Base-by-base conservation (phyloP, 2,329 filamentous ascomycete genomes). In the Aspergillus pseudotamarii region DNA sequence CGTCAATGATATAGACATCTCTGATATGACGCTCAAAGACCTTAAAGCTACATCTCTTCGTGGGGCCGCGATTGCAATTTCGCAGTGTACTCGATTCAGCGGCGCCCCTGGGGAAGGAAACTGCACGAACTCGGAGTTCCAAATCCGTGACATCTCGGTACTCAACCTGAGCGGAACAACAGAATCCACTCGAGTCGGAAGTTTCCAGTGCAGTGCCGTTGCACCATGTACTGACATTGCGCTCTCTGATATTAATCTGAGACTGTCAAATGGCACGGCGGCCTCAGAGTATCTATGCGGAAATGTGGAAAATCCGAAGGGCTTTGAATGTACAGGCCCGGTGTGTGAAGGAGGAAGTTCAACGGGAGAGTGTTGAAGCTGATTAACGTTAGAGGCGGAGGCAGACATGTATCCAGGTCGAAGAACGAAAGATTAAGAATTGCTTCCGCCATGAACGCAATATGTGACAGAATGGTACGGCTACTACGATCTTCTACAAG, bases 71-170 rank as follows among this genome's bases (percentile, higher is more conserved):
- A 73, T 81, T 53, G 62, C 72, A 1, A 75, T 81, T 28, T 77
- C 74, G 1, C 80, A 82, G 64, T 81, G 80, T 64, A 81, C 79
- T 1, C 69, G 71, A 0, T 81, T 78, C 61, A 74, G 61, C 6
- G 73, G 74, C 3, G 72, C 73, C 3, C 62, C 68, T 3, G 69
- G 60, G 2, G 67, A 66, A 6, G 78, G 79, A 0, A 78, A 80
- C 54, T 81, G 78, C 65, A 78, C 76, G 0, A 79, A 76, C 10
- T 77, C 73, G 1, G 68, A 75, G 38, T 82, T 83, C 63, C 73
- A 82, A 57, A 70, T 83, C 26, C 64, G 66, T 3, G 72, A 79
- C 56, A 63, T 81, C 3, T 60, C 56, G 1, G 61, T 76, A 11
- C 54, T 28, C 1, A 61, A 68, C 34, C 58, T 73, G 3, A 60